Base-by-base conservation (phyloP, 176 grass and related monocot genomes). In the Musa acuminata region DNA sequence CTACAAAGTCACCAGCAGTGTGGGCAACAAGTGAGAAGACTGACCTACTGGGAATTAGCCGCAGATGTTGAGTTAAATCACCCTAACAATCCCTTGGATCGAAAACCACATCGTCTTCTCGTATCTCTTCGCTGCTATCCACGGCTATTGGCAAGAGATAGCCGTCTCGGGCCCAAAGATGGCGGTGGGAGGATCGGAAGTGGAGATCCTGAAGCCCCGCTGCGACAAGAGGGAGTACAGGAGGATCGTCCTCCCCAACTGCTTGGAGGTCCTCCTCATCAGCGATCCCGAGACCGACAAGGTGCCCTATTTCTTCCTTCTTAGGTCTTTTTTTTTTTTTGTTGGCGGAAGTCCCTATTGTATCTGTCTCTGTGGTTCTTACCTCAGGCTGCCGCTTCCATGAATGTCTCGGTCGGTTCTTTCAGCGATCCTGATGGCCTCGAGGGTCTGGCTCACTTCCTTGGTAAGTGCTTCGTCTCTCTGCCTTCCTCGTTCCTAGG, bases 251-350 rank as follows among this genome's bases (percentile, higher is more conserved):
- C 94, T 98, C 52, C 80, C 90, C 13, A 98, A 98, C 78, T 80
- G 55, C 49, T 80, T 98, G 49, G 88, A 89, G 69, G 89, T 85
- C 52, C 90, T 92, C 79, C 85, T 97, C 70, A 83, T 97, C 86
- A 93, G 94, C 85, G 94, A 97, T 78, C 90, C 95, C 72, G 95
- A 98, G 62, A 93, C 90, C 14, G 95, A 98, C 51, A 98, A 98
- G 87, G 93, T 90, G 59, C 27, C 8, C 62, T 8, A 60, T 49
- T 20, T 52, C 51, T 75, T 57, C 49, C 49, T 59, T 76, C 13
- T 27, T 11, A 12, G 71, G 16, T 75, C 26, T 69, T 21, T 22
- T 82, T 66, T n/a, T n/a, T 75, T 49, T 49, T 24, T 27, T 27
- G 26, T 48, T 13, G 66, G n/a, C 54, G 13, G 72, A 75, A 84